Evolutionary conservation across 1,284 basidiomycete genomes (phyloP), one percentile per base, ranked within the genome.

Genomic region (Ustilago trichophora): DNA sequence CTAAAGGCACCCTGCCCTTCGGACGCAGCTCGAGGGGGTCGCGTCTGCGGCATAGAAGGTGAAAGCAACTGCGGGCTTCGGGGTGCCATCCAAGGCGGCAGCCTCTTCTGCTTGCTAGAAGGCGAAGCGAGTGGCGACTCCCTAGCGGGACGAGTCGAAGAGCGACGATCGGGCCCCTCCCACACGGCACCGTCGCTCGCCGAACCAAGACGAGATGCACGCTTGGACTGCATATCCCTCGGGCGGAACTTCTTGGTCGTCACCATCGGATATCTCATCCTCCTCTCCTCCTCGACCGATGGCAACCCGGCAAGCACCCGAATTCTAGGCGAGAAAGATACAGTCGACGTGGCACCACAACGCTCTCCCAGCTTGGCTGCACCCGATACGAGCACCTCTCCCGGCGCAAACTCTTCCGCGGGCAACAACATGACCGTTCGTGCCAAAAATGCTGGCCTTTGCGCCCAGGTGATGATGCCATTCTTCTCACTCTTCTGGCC

Each of bases 61-160:
- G 64, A 53, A 8, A 56, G 40, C 52, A 67, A 18, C 21, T 53
- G 56, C 15, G 55, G 51, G 21, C 22, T 42, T 18, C 49, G 36
- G 6, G 66, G 58, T 8, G 62, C 62, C 41, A 73, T 58, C 70
- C 70, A 73, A 4, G 70, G 66, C 24, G 70, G 49, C 18, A 64
- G 37, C 27, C 48, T 34, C 42, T 53, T 69, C 15, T 19, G 40
- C 49, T 57, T 56, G 25, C 10, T 31, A 1, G 38, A 37, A 0
- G 60, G 60, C 19, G 60, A 64, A 7, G 48, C 53, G 6, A 52
- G 36, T 6, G 44, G 48, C 22, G 54, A 49, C 10, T 33, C 47
- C 18, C 36, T 32, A 9, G 22, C 6, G 3, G 47, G 34, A 6
- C 42, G 43, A 19, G 18, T 19, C 2, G 27, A 41, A 2, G 47